These are phyloP conservation scores for Spergularia azorica DNA, from an alignment of 179 eudicot genomes.

Conservation along the genomic window DNA sequence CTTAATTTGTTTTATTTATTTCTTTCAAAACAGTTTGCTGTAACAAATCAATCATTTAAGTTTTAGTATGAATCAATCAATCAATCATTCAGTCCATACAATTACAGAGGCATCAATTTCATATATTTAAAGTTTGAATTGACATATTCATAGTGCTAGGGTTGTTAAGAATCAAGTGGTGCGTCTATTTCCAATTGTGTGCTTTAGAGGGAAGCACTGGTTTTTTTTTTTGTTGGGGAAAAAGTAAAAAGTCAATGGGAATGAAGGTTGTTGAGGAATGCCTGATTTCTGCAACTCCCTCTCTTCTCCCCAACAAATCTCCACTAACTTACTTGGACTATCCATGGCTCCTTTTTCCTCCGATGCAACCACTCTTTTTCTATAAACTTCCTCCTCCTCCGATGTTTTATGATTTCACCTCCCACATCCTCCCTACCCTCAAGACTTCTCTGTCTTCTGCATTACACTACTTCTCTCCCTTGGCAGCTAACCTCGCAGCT, in stretches of 20 bases:
- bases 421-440: conserved; percentile 42
- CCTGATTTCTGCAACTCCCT: conserved; percentile 24
- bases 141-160: too few species aligned
- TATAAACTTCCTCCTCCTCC: conserved; percentile 33
- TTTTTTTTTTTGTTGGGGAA: not conserved
- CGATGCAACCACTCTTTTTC: conserved; percentile 56
- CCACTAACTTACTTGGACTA: conserved; percentile 64
- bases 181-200: too few species aligned
- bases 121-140: too few species aligned
- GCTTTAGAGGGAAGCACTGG: too few species aligned
- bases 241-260: not conserved
- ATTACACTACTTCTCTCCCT: conserved; percentile 50
- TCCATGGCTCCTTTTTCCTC: conserved; percentile 47
- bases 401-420: conserved; percentile 16
- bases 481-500: conserved; percentile 30
- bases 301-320: conserved; percentile 13
- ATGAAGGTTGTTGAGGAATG: conserved; percentile 28
- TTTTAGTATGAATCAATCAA: too few species aligned
- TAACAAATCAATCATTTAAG: too few species aligned
- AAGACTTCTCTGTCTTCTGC: conserved; percentile 54
- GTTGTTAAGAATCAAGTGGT: too few species aligned
- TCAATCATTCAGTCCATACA: too few species aligned
- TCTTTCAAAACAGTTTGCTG: too few species aligned
- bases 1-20: too few species aligned
- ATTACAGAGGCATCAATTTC: too few species aligned